phyloP scores from a whole-genome alignment of 139 green algal species.

The Chlamydomonas eustigma region DNA sequence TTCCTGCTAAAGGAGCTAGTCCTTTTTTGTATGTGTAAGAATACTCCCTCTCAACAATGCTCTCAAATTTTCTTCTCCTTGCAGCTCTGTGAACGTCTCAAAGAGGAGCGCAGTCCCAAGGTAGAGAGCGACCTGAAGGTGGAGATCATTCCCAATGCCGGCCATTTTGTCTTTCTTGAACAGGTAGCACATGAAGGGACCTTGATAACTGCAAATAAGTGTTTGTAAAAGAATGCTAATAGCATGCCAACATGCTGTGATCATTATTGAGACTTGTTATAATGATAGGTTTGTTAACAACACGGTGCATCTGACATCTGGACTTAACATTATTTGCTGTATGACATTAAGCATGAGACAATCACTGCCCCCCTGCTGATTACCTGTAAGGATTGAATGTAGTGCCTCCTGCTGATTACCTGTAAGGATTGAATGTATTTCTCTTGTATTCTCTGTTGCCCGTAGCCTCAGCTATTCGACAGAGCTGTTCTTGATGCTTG shows the following conservation, averaged over 20 bases:
- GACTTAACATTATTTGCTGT: no score
- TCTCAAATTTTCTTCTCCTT: background rate
- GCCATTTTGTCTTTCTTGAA: conserved; percentile 79
- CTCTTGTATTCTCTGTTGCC: background rate
- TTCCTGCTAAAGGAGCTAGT: background rate
- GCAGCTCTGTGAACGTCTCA: background rate
- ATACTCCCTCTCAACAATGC: background rate
- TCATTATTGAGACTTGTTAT: background rate
- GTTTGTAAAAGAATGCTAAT: background rate
- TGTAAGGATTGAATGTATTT: background rate
- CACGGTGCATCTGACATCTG: no score
- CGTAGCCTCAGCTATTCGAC: conserved; percentile 19
- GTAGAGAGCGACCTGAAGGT: conserved; percentile 28
- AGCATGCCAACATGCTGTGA: background rate
- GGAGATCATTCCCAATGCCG: conserved; percentile 41
- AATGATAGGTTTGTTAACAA: background rate
- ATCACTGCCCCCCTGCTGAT: no score
- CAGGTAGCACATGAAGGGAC: conserved; percentile 33
- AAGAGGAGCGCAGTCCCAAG: background rate
- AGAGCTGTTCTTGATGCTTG: conserved; percentile 6
- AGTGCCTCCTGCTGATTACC: background rate
- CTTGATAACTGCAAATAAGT: background rate
- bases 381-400: background rate
- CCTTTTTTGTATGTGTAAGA: no score
- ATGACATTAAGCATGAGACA: no score